These are phyloP conservation scores for Lentinula sp. DNA, from an alignment of 768 basidiomycete genomes.

Conservation along the genomic window DNA sequence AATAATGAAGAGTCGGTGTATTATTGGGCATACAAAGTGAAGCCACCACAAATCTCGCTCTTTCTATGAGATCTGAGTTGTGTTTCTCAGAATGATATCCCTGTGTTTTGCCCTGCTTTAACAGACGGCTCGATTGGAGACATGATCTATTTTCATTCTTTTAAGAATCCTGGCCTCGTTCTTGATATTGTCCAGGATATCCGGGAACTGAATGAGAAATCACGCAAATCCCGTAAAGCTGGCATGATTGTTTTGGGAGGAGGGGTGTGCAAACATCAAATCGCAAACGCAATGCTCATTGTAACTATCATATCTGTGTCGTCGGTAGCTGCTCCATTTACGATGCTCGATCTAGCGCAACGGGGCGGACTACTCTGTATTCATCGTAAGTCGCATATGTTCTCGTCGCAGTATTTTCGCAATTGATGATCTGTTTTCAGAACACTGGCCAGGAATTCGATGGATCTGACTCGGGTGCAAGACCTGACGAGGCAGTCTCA, in stretches of 20 bases:
- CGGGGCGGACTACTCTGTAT: slow-evolving; percentile 96
- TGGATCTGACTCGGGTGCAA: slow-evolving; percentile 94
- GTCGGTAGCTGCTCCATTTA: slow-evolving; percentile 4
- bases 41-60: slow-evolving; percentile 21
- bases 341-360: slow-evolving; percentile 61
- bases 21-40: slow-evolving; percentile 99
- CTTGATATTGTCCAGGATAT: slow-evolving; percentile 96
- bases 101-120: slow-evolving; percentile 96
- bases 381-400: slow-evolving; percentile 54
- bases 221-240: slow-evolving; percentile 83
- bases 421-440: slow-evolving; percentile 28
- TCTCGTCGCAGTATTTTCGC: background rate
- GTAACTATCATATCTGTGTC: slow-evolving; percentile 37
- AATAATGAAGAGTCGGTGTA: slow-evolving; percentile 96
- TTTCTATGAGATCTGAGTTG: slow-evolving; percentile 9
- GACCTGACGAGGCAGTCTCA: slow-evolving; percentile 95
- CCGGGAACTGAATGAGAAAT: slow-evolving; percentile 82
- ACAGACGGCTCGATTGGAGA: slow-evolving; percentile 98
- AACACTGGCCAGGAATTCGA: slow-evolving; percentile 99
- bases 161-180: slow-evolving; percentile 74
- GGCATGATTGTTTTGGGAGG: slow-evolving; percentile 99
- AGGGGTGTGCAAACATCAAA: slow-evolving; percentile 98
- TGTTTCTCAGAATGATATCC: slow-evolving; percentile 81
- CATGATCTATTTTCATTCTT: slow-evolving; percentile 99
- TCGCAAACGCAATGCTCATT: slow-evolving; percentile 99